Evolutionary conservation across 768 basidiomycete species (phyloP).

Genomic region (Cystofilobasidium ferigula): DNA sequence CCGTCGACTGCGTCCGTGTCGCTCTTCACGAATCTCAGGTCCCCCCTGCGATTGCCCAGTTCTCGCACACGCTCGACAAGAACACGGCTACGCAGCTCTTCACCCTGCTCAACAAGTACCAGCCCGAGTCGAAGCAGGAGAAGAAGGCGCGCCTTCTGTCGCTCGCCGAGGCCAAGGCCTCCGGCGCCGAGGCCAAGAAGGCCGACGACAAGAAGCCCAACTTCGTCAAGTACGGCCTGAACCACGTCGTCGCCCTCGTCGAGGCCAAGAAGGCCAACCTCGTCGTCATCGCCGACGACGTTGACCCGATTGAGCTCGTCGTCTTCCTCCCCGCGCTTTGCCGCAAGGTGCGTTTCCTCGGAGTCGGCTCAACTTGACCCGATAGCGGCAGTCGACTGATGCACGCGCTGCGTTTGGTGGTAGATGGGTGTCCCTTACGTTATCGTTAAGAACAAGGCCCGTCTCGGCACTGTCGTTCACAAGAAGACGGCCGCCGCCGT

Average conservation of each 20-base stretch:
- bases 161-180: conserved; percentile 57
- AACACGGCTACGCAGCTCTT: conserved; percentile 97
- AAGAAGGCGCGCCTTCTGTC: conserved; percentile 81
- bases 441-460: conserved; percentile 94
- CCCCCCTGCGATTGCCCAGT: conserved; percentile 94
- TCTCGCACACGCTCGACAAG: conserved; percentile 91
- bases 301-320: conserved; percentile 97
- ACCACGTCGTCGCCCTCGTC: conserved; percentile 83
- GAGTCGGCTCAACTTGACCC: background rate
- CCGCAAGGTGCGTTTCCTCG: conserved; percentile 50
- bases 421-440: conserved; percentile 96
- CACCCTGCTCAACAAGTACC: conserved; percentile 88
- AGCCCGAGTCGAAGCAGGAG: conserved; percentile 76
- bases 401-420: background rate
- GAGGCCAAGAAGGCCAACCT: conserved; percentile 97
- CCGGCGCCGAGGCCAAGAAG: conserved; percentile 61
- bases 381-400: background rate
- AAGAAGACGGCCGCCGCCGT: conserved; percentile 95
- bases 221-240: conserved; percentile 90
- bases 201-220: conserved; percentile 79
- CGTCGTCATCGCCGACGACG: conserved; percentile 88
- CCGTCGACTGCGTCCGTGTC: background rate
- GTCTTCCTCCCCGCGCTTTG: conserved; percentile 96
- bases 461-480: conserved; percentile 94
- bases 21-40: conserved; percentile 41